These are phyloP conservation scores for Elsinoe necatrix DNA, from an alignment of 2,329 filamentous ascomycete genomes.

Conservation along the genomic window DNA sequence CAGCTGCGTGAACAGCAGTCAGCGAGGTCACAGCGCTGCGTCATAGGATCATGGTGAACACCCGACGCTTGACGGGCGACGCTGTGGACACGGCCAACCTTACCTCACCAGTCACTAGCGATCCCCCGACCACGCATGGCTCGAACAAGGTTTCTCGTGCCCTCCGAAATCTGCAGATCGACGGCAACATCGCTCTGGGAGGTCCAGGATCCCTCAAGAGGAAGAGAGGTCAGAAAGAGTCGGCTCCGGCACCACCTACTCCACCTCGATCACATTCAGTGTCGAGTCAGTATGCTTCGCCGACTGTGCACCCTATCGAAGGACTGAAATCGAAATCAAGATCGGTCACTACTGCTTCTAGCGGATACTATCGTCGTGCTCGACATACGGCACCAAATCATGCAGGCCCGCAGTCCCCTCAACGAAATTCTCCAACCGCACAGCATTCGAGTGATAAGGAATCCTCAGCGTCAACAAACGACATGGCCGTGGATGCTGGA, in stretches of 20 bases:
- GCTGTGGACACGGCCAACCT: background rate
- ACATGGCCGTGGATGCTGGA: background rate
- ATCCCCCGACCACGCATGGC: background rate
- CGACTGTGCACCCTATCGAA: background rate
- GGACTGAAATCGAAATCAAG: background rate
- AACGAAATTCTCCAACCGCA: background rate
- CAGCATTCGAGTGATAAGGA: background rate
- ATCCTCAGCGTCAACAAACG: background rate
- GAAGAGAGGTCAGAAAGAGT: constrained; percentile 8
- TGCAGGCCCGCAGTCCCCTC: background rate
- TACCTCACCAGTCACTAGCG: background rate
- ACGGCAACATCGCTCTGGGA: constrained; percentile 5
- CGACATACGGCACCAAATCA: background rate
- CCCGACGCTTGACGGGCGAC: background rate
- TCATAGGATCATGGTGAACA: background rate
- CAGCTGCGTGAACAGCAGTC: constrained; percentile 8
- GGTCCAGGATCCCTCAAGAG: constrained; percentile 5
- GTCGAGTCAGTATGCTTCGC: background rate
- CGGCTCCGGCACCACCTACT: background rate
- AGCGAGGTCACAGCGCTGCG: background rate
- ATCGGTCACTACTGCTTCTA: background rate
- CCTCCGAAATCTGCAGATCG: constrained; percentile 5
- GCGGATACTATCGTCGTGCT: background rate
- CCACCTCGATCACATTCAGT: constrained; percentile 3
- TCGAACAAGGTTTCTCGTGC: constrained; percentile 8